These are phyloP conservation scores for Pugionium cornutum DNA, from an alignment of 345 rosid species.

Conservation along the genomic window DNA sequence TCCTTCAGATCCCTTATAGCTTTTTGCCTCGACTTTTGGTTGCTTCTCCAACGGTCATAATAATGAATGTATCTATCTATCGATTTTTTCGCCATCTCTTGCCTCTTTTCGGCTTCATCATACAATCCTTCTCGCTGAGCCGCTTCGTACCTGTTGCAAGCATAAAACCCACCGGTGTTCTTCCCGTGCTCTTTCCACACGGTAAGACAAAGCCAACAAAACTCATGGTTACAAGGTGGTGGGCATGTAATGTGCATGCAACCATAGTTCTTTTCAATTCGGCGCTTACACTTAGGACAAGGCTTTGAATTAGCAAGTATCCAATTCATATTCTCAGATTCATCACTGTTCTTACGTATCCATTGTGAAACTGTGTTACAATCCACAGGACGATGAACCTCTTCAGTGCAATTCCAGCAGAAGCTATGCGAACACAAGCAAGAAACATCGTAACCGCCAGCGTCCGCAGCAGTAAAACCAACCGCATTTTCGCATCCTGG, in stretches of 20 bases:
- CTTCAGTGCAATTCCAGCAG: conserved; percentile 24
- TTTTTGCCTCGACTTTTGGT: conserved; percentile 33
- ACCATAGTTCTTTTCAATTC: conserved; percentile 5
- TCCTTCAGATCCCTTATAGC: conserved; percentile 38
- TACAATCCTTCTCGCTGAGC: background rate
- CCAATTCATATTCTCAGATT: conserved; percentile 10
- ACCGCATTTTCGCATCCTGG: conserved; percentile 91
- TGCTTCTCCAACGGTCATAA: conserved; percentile 8
- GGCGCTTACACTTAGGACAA: conserved; percentile 11
- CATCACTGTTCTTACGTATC: conserved; percentile 5
- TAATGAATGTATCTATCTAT: conserved; percentile 3
- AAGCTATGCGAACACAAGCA: conserved; percentile 20
- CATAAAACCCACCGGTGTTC: background rate
- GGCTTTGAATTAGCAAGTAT: conserved; percentile 12
- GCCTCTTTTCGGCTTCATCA: background rate
- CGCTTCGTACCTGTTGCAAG: conserved; percentile 1
- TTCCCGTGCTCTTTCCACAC: background rate
- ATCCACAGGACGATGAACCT: conserved; percentile 14
- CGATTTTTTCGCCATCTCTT: background rate
- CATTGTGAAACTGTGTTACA: conserved; percentile 8
- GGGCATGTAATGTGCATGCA: conserved; percentile 25
- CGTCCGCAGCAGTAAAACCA: conserved; percentile 26
- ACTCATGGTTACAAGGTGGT: background rate
- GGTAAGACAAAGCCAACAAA: conserved; percentile 23
- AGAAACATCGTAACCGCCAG: conserved; percentile 29